Evolutionary conservation across 2,329 filamentous ascomycete species (phyloP), one percentile per base, ranked within the genome.

Genomic region (Colletotrichum magnum): DNA sequence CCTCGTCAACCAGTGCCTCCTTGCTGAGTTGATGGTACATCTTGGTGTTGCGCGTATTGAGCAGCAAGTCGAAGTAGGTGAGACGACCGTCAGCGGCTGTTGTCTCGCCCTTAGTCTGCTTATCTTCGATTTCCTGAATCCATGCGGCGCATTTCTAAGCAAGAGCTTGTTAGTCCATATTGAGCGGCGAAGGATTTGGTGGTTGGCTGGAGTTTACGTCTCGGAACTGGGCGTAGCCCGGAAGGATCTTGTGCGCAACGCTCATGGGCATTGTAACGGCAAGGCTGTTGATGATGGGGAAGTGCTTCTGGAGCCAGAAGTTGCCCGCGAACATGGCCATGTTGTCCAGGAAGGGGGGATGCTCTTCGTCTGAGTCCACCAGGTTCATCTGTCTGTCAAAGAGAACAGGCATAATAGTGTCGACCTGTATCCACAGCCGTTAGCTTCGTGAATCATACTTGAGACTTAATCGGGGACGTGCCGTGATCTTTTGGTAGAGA

Each of bases 281-380:
- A 9, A 60, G 32, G 28, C 48, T 47, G 2, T 51, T 60, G 21
- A 60, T 32, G 36, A 60, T 51, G 4, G 58, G 58, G 7, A 60
- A 60, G 15, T 60, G 58, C 32, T 60, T 60, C 10, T 47, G 50
- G 18, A 60, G 32, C 16, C 50, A 45, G 36, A 60, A 60, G 58
- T 60, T 60, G n/a, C 39, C 58, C 2, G 58, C 47, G 41, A 60
- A 60, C 58, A 51, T 60, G 32, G 50, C 47, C 58, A 60, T 60
- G 16, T 51, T 60, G 3, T 60, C 58, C 58, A 60, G 10, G n/a
- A 52, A 60, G 9, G 58, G 58, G 15, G 58, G 47, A 12, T 32
- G 18, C 24, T 52, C 58, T 15, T 60, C 58, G 16, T 60, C 58
- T 4, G 47, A 45, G 24, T 60, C 58, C 3, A 60, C 58, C 47